Base-by-base conservation (phyloP, 768 basidiomycete species). In the Tylopilus plumbeoviolaceoides region DNA sequence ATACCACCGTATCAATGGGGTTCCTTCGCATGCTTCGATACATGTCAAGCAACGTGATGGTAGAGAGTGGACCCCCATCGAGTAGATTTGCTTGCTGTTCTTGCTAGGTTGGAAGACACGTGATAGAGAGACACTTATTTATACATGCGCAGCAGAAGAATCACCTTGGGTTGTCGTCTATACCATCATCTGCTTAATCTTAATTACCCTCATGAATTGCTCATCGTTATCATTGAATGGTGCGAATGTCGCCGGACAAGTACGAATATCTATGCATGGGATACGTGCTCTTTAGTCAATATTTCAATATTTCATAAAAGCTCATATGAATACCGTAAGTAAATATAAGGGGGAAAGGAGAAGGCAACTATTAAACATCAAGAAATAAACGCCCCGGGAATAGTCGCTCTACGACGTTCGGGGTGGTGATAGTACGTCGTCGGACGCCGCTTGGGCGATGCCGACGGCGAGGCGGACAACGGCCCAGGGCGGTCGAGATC, bases 401-500 rank as follows among this genome's bases (percentile, higher is more conserved):
- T 73, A 0, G 68, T 62, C 56, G 78, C 76, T 61, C 76, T 52
- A 44, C 70, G 70, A 38, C 75, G 75, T 63, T 93, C 91, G 0
- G 91, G 91, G 67, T 91, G 91, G 66, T 91, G 91, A 59, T 86
- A 92, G 61, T 91, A 91, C 25, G 88, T 91, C 31, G 81, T 79
- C 66, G 89, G 86, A 27, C 87, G 74, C 57, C 80, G 83, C 51
- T 72, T 66, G 17, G 76, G 72, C n/a, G 75, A 72, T 7, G 72
- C 66, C 10, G 64, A 43, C 43, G 66, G 42, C 20, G 66, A 57
- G 7, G 27, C 7, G 15, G 69, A 58, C 25, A 65, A 33, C n/a
- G 48, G 52, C 23, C 23, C 23, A 23, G 23, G 23, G 23, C 23
- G 23, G n/a, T 30, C 51, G 21, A 65, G 45, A 40, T 66, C 66